These are phyloP conservation scores for Metschnikowia kunwiensis DNA, from an alignment of 805 yeast species.

Conservation along the genomic window DNA sequence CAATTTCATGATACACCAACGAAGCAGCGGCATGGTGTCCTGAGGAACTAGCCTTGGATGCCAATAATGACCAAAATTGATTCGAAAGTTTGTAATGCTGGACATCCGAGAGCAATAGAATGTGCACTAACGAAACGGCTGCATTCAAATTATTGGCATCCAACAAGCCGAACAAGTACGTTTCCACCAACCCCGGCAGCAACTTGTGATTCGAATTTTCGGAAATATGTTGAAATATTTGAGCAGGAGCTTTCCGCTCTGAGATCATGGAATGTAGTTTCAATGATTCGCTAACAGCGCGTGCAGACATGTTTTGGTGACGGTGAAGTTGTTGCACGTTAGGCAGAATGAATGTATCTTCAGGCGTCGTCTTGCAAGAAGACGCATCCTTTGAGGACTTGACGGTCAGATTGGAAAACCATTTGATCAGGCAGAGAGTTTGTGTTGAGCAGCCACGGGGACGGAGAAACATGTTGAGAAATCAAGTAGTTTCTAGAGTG, in stretches of 20 bases:
- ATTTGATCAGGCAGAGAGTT: slow-evolving; percentile 1
- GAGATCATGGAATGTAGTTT: slow-evolving; percentile 7
- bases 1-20: slow-evolving; percentile 34
- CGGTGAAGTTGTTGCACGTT: background rate
- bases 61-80: slow-evolving; percentile 34
- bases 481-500: too few relatives aligned
- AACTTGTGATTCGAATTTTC: slow-evolving; percentile 6
- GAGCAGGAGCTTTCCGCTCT: slow-evolving; percentile 1
- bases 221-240: slow-evolving; percentile 10
- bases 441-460: background rate
- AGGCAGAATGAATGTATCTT: background rate
- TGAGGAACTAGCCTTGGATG: slow-evolving; percentile 23
- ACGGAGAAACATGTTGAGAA: slow-evolving; percentile 1
- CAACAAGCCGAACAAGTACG: slow-evolving; percentile 22
- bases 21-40: slow-evolving; percentile 31
- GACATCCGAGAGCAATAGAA: slow-evolving; percentile 16
- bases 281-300: slow-evolving; percentile 1
- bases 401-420: background rate
- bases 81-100: slow-evolving; percentile 23
- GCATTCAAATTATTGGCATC: slow-evolving; percentile 22
- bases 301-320: background rate
- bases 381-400: background rate
- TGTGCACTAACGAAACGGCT: slow-evolving; percentile 27
- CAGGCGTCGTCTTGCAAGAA: background rate
- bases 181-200: slow-evolving; percentile 21